Evolutionary conservation across 352 stramenopile genomes (phyloP).

Genomic region (Pythium rishiriense): DNA sequence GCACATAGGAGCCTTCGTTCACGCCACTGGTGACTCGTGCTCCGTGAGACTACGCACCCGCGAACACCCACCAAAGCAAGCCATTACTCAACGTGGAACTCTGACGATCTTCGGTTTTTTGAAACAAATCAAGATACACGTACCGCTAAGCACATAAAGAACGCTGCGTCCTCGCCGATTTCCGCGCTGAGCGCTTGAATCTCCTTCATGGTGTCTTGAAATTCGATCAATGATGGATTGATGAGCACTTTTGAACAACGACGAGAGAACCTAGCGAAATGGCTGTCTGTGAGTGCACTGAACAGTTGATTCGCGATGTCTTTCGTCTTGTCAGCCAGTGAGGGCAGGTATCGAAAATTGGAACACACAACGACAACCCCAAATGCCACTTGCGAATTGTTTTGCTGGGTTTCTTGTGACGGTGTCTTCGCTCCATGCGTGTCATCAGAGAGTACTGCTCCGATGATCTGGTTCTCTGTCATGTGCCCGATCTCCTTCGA

Average conservation of each 20-base stretch:
- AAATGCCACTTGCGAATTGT: constrained; percentile 21
- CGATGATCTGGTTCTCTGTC: too few relatives aligned
- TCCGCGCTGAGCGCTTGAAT: constrained; percentile 38
- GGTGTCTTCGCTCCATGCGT: not conserved
- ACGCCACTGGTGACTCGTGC: constrained; percentile 49
- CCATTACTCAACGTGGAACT: too few relatives aligned
- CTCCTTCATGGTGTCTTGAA: constrained; percentile 75
- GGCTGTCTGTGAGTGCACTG: constrained; percentile 47
- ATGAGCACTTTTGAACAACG: constrained; percentile 61
- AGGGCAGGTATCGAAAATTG: constrained; percentile 54
- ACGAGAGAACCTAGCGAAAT: constrained; percentile 49
- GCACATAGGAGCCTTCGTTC: constrained; percentile 66
- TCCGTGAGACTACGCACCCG: constrained; percentile 56
- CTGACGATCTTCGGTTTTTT: too few relatives aligned
- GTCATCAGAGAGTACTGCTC: too few relatives aligned
- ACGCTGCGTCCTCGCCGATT: constrained; percentile 38
- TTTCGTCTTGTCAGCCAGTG: constrained; percentile 55
- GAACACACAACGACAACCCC: constrained; percentile 57
- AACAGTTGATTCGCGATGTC: constrained; percentile 56
- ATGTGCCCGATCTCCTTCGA: too few relatives aligned
- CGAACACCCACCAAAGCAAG: too few relatives aligned
- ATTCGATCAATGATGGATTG: constrained; percentile 84
- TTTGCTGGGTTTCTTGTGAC: not conserved
- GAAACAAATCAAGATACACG: not conserved
- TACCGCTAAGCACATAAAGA: constrained; percentile 71